Base-by-base conservation (phyloP, 2,329 filamentous ascomycete genomes). In the Hypoxylon sp. region DNA sequence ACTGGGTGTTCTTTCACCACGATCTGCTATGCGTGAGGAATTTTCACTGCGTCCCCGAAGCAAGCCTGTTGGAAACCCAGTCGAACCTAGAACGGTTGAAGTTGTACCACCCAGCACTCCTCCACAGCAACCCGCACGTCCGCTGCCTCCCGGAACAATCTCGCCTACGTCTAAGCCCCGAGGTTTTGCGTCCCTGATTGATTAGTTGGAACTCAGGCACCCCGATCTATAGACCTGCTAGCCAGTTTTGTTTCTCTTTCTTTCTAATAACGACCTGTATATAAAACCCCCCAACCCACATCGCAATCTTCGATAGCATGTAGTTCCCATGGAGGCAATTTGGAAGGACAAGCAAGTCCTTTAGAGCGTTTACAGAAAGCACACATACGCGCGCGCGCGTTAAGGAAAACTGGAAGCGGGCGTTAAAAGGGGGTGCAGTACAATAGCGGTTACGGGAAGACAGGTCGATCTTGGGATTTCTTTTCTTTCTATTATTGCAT, bases 131-230 rank as follows among this genome's bases (percentile, higher is more conserved):
- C 19, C 63, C 9, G 61, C 62, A 5, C 63, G 60, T 4, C 57
- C 69, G 7, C 59, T 59, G 9, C 34, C 52, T 17, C 71, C 67
- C 14, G 71, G 72, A 2, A 75, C 74, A 7, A 75, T 76, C 43
- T 75, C 74, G 2, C 75, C 75, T 13, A 72, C 75, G 17, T 76
- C 75, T 2, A 76, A 76, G 25, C 75, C 75, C 17, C 73, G 74
- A 34, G 75, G 75, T 7, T 74, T 75, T 51, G 73, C 72, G 6
- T 70, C 67, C 14, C 53, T 76, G 32, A 76, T 76, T 45, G 75
- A 76, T 50, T 76, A 60, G 34, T 25, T 28, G 3, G 9, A 46
- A 21, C 10, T 28, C 2, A 19, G 21, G 43, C 10, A 21, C 17
- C 28, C 30, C n/a, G 10, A 11, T 51, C 9, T 49, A 61, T 60